Base-by-base conservation (phyloP, 2,329 filamentous ascomycete genomes). In the Westerdykella sp. region DNA sequence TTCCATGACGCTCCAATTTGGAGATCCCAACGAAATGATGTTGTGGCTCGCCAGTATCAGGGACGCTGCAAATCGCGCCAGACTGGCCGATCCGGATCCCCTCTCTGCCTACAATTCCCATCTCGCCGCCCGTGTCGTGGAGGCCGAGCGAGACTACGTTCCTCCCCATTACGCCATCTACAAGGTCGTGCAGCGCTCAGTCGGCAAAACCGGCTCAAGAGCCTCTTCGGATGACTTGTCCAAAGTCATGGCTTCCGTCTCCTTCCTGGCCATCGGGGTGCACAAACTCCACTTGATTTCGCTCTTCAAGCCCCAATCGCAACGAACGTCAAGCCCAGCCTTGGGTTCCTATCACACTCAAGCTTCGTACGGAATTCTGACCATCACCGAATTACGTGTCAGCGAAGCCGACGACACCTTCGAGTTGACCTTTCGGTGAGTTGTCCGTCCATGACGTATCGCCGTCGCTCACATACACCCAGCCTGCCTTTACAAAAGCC, bases 231-330 rank as follows among this genome's bases (percentile, higher is more conserved):
- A 86, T 46, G 83, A 86, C 52, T 62, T 85, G 35, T 73, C 79
- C 39, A 85, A 85, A 56, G 65, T 81, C 22, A 75, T 76, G 32
- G 79, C 81, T 9, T 79, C 76, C 9, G 76, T 84, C 18, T 85
- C 79, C 63, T 85, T 85, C 57, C 72, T 87, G 48, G 82, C 78
- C 6, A 74, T 87, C 57, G 83, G 83, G 15, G 73, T 83, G 25
- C 81, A 85, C 67, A 84, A 83, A 59, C 68, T 86, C 28, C 83
- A 86, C 65, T 56, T 87, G 39, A 74, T 87, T 37, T 81, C 81
- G n/a, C 59, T 83, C 25, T 75, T 79, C 34, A 84, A 81, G 52
- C 68, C 73, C 15, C 69, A 73, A 15, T 71, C 70, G 25, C 74
- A 73, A 52, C 72, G 77, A 49, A 67, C 72, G 21, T 77, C 78